These are phyloP conservation scores for Kondoa subrosea DNA, from an alignment of 768 basidiomycete genomes.

Conservation along the genomic window DNA sequence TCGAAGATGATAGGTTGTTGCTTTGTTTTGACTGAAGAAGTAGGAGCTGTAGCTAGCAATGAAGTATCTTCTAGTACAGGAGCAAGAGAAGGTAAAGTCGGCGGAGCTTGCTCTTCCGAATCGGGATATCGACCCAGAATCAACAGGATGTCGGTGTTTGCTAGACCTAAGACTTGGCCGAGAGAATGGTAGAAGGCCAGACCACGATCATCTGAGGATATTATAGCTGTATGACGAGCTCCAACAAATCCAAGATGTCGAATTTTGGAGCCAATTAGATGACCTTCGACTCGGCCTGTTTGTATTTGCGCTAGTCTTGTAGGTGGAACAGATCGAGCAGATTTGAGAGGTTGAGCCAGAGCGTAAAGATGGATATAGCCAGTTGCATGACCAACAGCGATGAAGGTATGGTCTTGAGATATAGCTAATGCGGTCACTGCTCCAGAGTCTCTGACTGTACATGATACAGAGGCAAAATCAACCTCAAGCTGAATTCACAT, in stretches of 20 bases:
- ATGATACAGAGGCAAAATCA: conserved; percentile 22
- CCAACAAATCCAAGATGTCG: conserved; percentile 72
- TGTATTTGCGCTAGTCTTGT: conserved; percentile 50
- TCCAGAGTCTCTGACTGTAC: conserved; percentile 46
- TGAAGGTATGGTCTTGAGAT: conserved; percentile 82
- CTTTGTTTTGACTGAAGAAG: conserved; percentile 13
- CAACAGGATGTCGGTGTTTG: conserved; percentile 81
- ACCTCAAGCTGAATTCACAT: conserved; percentile 5
- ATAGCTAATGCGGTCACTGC: conserved; percentile 75
- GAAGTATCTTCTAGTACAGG: not conserved
- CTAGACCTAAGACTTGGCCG: conserved; percentile 84
- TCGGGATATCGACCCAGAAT: conserved; percentile 82
- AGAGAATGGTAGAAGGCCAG: conserved; percentile 88
- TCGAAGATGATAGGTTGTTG: conserved; percentile 47
- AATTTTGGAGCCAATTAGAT: conserved; percentile 62
- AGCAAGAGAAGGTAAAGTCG: not conserved
- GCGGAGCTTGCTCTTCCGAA: conserved; percentile 24
- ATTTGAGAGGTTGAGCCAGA: conserved; percentile 45
- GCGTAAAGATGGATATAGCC: conserved; percentile 80
- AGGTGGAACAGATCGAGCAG: conserved; percentile 51
- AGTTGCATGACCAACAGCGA: conserved; percentile 68
- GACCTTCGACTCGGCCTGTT: conserved; percentile 70
- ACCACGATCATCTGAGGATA: conserved; percentile 76
- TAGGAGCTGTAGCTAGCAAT: conserved; percentile 22
- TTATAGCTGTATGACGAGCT: conserved; percentile 76